Conservation (phyloP, 2,329 filamentous ascomycete species). For the Pseudogymnoascus sp. region DNA sequence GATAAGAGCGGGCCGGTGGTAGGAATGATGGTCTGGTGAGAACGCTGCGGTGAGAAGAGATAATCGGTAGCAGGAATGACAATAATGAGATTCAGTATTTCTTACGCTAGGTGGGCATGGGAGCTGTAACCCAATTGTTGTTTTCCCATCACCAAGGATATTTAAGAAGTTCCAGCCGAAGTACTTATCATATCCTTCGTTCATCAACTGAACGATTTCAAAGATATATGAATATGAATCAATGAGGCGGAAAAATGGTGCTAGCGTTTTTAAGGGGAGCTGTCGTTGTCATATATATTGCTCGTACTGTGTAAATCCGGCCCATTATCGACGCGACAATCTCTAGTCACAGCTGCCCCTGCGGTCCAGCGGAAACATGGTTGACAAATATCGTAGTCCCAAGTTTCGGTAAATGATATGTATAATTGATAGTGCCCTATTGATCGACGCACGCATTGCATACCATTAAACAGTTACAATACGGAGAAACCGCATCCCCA, state of each 20-base stretch:
- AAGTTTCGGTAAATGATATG: background rate
- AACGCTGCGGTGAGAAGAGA: background rate
- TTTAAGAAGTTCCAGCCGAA: background rate
- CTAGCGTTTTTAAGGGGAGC: no score
- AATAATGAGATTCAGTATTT: background rate
- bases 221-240: background rate
- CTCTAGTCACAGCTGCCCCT: no score
- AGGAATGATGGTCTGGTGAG: background rate
- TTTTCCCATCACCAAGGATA: background rate
- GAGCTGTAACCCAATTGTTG: background rate
- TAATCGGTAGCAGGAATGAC: background rate
- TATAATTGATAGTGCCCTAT: background rate
- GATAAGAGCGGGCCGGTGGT: background rate
- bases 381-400: background rate
- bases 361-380: background rate
- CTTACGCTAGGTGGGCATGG: background rate
- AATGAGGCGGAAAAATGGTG: background rate
- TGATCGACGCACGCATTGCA: background rate
- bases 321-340: no score
- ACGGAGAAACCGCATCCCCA: background rate
- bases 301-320: no score
- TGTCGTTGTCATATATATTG: no score
- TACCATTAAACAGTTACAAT: background rate
- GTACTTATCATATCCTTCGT: background rate
- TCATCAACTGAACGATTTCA: background rate